phyloP scores from a whole-genome alignment of 805 yeast genomes.

The Ogataea naganishii region DNA sequence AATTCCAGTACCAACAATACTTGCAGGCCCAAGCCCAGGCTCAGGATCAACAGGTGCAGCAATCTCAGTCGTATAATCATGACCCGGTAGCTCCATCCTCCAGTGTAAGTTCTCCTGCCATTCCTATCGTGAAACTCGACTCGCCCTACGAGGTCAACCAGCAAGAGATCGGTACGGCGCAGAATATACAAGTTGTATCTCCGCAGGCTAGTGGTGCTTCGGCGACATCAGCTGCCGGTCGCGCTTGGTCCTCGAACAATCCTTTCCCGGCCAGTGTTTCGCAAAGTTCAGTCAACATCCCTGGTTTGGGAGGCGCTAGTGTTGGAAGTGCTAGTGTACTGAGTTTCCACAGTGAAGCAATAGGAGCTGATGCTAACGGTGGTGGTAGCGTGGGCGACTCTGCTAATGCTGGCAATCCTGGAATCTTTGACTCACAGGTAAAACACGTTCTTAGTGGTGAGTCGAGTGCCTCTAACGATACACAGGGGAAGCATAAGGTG shows the following conservation, averaged over 20 bases:
- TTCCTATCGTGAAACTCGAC: neutral
- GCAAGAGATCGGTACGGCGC: neutral
- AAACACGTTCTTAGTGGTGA: neutral
- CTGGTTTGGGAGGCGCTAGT: no score
- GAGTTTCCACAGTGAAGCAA: neutral
- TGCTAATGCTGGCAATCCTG: neutral
- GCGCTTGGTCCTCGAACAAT: constrained; percentile 2
- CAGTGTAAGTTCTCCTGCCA: neutral
- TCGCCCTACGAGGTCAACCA: neutral
- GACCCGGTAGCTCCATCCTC: neutral
- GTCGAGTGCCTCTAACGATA: no score
- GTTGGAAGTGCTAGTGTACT: constrained; percentile 3
- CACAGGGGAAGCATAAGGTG: no score
- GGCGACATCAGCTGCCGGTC: constrained; percentile 1
- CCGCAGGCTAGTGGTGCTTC: constrained; percentile 8
- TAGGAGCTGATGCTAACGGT: constrained; percentile 2
- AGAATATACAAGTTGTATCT: neutral
- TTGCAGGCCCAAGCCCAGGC: constrained; percentile 2
- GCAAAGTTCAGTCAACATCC: no score
- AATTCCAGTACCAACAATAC: constrained; percentile 3
- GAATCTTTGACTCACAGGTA: constrained; percentile 1
- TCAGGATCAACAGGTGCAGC: constrained; percentile 3
- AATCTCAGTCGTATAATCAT: neutral
- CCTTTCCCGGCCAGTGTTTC: constrained; percentile 4
- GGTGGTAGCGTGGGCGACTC: neutral